Evolutionary conservation across 345 rosid species (phyloP).

Genomic region (Laguncularia racemosa): DNA sequence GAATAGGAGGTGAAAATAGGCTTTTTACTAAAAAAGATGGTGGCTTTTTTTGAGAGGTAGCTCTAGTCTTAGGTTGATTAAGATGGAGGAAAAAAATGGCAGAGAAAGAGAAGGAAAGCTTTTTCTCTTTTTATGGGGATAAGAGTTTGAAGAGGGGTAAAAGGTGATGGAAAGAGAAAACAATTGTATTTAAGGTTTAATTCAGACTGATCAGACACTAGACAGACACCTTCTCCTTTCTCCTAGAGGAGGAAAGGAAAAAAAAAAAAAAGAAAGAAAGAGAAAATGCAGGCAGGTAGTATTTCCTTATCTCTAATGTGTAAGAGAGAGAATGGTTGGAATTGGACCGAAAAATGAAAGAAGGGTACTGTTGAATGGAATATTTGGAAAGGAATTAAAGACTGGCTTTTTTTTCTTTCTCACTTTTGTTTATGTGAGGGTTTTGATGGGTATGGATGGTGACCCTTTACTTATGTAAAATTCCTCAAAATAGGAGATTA

Average conservation of each 20-base stretch:
- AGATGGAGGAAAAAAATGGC: constrained; percentile 17
- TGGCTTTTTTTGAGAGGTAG: too few species aligned
- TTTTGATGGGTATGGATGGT: constrained; percentile 20
- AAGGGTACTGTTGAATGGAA: constrained; percentile 35
- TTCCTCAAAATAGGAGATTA: constrained; percentile 14
- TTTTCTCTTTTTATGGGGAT: not conserved
- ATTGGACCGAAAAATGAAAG: constrained; percentile 30
- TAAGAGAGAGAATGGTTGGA: constrained; percentile 33
- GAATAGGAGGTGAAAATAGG: constrained; percentile 22
- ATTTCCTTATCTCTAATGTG: constrained; percentile 13
- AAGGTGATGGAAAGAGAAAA: too few species aligned
- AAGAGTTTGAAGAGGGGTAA: too few species aligned
- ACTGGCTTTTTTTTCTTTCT: constrained; percentile 10
- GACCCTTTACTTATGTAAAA: constrained; percentile 21
- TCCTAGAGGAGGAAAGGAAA: not conserved
- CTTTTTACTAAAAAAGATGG: constrained; percentile 37
- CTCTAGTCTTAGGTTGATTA: constrained; percentile 19
- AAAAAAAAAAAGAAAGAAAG: constrained; percentile 9
- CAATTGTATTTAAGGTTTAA: too few species aligned
- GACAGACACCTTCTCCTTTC: too few species aligned
- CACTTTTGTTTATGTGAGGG: constrained; percentile 5
- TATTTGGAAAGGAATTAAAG: constrained; percentile 33
- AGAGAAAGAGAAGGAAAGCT: constrained; percentile 6
- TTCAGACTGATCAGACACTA: too few species aligned
- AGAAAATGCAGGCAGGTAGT: constrained; percentile 3